phyloP scores from a whole-genome alignment of 2,329 filamentous ascomycete genomes.

The Akanthomyces dipterigenus region DNA sequence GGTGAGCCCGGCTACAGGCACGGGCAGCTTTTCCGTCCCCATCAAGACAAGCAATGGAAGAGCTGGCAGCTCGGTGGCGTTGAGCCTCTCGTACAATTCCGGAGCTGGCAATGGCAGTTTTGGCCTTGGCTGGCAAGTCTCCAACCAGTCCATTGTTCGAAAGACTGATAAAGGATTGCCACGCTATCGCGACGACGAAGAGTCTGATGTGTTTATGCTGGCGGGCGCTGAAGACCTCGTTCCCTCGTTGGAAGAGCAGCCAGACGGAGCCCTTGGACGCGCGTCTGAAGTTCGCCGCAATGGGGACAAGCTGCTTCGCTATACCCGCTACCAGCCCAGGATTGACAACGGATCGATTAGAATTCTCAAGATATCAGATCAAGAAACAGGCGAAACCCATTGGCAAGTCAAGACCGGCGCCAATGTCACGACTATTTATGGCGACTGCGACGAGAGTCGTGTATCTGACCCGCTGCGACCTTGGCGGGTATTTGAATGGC shows the following conservation, averaged over 20 bases:
- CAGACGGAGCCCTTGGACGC: background rate
- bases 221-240: conserved; percentile 22
- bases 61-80: background rate
- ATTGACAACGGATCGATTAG: conserved; percentile 13
- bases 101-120: conserved; percentile 22
- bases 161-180: conserved; percentile 22
- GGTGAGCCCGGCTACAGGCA: conserved; percentile 14
- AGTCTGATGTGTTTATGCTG: conserved; percentile 21
- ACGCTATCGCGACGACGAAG: conserved; percentile 16
- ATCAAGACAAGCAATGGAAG: conserved; percentile 12
- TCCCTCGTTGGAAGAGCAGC: conserved; percentile 9
- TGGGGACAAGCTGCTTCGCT: background rate
- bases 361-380: conserved; percentile 16
- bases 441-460: conserved; percentile 11
- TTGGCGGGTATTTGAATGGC: conserved; percentile 21
- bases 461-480: conserved; percentile 3
- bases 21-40: conserved; percentile 11
- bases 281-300: background rate
- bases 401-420: conserved; percentile 15
- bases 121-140: conserved; percentile 24
- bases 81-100: conserved; percentile 22
- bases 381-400: conserved; percentile 12
- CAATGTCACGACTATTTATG: conserved; percentile 14
- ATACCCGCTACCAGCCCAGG: conserved; percentile 17
- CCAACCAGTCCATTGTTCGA: conserved; percentile 15